Evolutionary conservation across 2,329 filamentous ascomycete genomes (phyloP).

Genomic region (Dryadomyces sulphureus): DNA sequence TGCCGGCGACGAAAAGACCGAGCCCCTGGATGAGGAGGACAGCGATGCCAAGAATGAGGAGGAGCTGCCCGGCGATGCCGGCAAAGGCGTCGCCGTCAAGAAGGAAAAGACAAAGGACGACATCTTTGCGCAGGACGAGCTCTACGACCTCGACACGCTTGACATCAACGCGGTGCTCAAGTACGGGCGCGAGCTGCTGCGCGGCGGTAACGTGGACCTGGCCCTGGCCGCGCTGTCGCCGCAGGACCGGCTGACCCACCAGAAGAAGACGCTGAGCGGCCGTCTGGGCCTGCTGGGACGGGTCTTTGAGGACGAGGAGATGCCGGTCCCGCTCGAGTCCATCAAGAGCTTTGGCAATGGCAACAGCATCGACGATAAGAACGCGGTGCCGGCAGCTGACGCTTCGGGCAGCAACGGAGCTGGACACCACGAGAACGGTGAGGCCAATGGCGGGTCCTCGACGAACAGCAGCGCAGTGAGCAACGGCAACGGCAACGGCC

Average conservation of each 20-base stretch:
- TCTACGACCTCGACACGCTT: constrained; percentile 58
- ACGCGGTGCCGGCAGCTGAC: constrained; percentile 29
- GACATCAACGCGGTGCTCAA: constrained; percentile 69
- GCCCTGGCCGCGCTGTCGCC: constrained; percentile 70
- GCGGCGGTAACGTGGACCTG: constrained; percentile 78
- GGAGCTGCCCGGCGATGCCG: not conserved
- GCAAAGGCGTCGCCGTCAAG: constrained; percentile 38
- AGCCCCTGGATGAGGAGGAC: constrained; percentile 9
- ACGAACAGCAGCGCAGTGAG: not conserved
- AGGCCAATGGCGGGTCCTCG: constrained; percentile 1
- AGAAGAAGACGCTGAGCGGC: constrained; percentile 75
- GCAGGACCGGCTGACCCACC: constrained; percentile 62
- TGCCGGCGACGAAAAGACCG: constrained; percentile 45
- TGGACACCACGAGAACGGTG: not conserved
- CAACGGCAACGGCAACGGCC: constrained; percentile 13
- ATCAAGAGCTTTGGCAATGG: constrained; percentile 22
- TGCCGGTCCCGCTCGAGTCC: constrained; percentile 48
- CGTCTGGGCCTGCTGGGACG: constrained; percentile 76
- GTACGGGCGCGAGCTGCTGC: constrained; percentile 69
- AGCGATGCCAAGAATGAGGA: constrained; percentile 9
- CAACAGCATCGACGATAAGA: constrained; percentile 3
- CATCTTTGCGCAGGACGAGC: constrained; percentile 36
- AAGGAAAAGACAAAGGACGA: constrained; percentile 44
- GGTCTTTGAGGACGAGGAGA: constrained; percentile 70
- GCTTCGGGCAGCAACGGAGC: constrained; percentile 12